Evolutionary conservation across 352 stramenopile species (phyloP), one percentile per base, ranked within the genome.

Genomic region (Globisporangium heterothallicum): DNA sequence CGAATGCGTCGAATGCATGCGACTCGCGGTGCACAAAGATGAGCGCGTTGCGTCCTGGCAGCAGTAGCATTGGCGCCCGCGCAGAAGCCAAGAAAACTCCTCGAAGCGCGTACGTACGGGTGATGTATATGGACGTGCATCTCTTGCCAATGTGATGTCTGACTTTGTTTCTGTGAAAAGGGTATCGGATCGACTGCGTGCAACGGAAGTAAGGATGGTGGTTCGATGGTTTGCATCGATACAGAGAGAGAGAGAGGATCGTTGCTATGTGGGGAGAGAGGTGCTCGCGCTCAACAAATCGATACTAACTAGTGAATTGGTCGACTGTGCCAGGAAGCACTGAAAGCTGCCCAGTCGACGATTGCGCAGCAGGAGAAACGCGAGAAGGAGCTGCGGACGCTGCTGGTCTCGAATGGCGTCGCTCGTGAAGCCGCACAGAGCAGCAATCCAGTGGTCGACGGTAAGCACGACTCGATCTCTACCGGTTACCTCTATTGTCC

Each of bases 321-420:
- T 22, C 14, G 8, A 22, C 14, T n/a, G n/a, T n/a, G n/a, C 8
- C 42, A 90, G 78, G 66, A 84, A 18, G 78, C 74, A 36, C 44
- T 88, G 19, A 52, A 53, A 48, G 61, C 57, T 26, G 78, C 78
- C 9, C 72, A 84, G 53, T 58, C 63, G 25, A 86, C 72, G 24
- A 88, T 90, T 38, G 64, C 67, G 2, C 63, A 71, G 40, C 76
- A 90, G 38, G 72, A 87, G 38, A 78, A 73, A 52, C 68, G 76
- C 0, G 74, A 88, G 51, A 67, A 78, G 38, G 68, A 90, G 27
- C 53, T 90, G 48, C 74, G 69, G 16, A 56, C 68, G 30, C 49
- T 85, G 12, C 64, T 86, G 7, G 68, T 72, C 30, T 66, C 68
- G 18, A 61, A 76, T 13, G 72, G 71, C 7, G 60, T 74, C 10